Conservation (phyloP, 2,329 filamentous ascomycete species). For the Xylaria sp. region DNA sequence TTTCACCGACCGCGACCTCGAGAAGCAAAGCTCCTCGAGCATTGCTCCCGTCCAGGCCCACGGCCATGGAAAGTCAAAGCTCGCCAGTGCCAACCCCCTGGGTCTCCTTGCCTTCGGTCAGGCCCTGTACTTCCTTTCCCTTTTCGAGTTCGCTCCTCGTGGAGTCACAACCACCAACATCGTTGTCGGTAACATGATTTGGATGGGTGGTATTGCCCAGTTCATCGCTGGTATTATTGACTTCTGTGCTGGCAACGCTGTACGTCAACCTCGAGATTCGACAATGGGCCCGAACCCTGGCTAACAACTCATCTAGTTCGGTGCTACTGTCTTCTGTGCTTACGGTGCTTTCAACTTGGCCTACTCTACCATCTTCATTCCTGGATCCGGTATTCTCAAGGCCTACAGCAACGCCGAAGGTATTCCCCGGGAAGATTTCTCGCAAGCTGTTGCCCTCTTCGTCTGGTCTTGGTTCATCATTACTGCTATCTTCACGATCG, state of each 20-base stretch:
- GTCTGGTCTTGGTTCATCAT: conserved; percentile 47
- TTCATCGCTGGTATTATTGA: conserved; percentile 45
- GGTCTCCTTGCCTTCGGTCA: conserved; percentile 54
- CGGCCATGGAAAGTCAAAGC: conserved; percentile 40
- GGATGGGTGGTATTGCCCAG: conserved; percentile 51
- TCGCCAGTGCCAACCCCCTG: conserved; percentile 46
- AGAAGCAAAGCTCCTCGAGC: conserved; percentile 41
- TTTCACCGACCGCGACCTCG: conserved; percentile 42
- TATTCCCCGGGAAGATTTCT: conserved; percentile 41
- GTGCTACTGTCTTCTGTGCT: conserved; percentile 54
- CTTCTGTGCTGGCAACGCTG: conserved; percentile 45
- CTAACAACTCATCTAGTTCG: conserved; percentile 44
- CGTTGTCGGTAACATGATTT: conserved; percentile 52
- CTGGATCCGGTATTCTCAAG: conserved; percentile 52
- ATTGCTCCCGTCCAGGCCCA: conserved; percentile 29
- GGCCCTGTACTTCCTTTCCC: conserved; percentile 45
- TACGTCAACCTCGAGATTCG: conserved; percentile 30
- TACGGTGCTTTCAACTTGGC: conserved; percentile 56
- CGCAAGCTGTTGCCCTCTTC: conserved; percentile 46
- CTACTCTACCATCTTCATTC: conserved; percentile 54
- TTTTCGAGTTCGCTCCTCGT: conserved; percentile 42
- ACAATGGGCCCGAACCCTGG: background rate
- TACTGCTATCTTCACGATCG: conserved; percentile 46
- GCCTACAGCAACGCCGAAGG: conserved; percentile 52
- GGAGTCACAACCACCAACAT: conserved; percentile 45